Base-by-base conservation (phyloP, 176 grass and related monocot species). In the Rhynchospora pubera region DNA sequence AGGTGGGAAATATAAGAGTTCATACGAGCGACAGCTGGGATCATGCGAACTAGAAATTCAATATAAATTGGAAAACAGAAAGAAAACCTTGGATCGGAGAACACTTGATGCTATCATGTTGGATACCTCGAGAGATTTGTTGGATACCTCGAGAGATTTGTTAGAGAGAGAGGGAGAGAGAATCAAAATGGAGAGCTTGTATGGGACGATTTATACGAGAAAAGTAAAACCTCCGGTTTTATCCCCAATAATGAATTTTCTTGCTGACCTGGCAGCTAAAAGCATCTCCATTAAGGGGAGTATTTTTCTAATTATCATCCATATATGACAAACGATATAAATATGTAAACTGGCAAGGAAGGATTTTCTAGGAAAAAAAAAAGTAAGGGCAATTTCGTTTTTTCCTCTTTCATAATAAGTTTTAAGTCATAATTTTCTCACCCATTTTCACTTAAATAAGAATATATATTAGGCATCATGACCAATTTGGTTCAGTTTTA, bases 21-120 rank as follows among this genome's bases (percentile, higher is more conserved):
- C 7, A 12, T 22, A 71, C 3, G 4, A 71, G 67, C 67, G 18
- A 45, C 18, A 71, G 34, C 30, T 68, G 65, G 65, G n/a, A 67
- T n/a, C 65, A 68, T n/a, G 65, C 30, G 65, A 63, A 68, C 65
- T 43, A 68, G 43, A 73, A 75, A 28, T 26, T 53, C 21, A 51
- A 75, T 53, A 7, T 52, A 75, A 62, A 81, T 44, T 47, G 12
- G n/a, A 46, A 7, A 50, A 39, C 15, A 22, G 7, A 52, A 76
- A 16, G 14, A 16, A n/a, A 9, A 62, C 79, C 56, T 42, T 86
- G 61, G 90, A 92, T 94, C 86, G 89, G 78, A 88, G 81, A 57
- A 94, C 61, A 77, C 85, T 42, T 21, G 58, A 73, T 21, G 85
- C 90, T 56, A 90, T 86, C 92, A 91, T 91, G 64, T 57, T 21